Evolutionary conservation across 495 filamentous ascomycete species (phyloP).

Genomic region (Daldinia grandis): DNA sequence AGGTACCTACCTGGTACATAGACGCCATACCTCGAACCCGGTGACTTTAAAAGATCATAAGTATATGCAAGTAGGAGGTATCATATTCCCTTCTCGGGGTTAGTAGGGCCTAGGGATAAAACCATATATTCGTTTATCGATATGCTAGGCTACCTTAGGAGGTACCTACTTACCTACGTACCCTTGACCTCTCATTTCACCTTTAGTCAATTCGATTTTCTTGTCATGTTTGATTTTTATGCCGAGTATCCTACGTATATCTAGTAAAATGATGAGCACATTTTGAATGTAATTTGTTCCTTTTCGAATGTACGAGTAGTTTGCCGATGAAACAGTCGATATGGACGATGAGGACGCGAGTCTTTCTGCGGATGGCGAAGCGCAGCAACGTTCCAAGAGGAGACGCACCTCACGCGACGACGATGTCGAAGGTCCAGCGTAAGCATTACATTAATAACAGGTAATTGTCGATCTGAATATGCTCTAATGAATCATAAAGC

Average conservation of each 20-base stretch:
- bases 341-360: background rate
- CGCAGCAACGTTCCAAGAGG: background rate
- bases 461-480: background rate
- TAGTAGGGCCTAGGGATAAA: no score
- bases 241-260: background rate
- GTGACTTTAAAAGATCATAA: no score
- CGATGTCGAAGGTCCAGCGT: background rate
- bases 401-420: background rate
- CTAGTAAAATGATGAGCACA: background rate
- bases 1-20: no score
- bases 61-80: background rate
- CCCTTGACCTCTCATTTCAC: background rate
- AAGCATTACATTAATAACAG: background rate
- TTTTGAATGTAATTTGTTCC: background rate
- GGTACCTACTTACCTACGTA: no score
- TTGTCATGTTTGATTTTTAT: background rate
- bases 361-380: background rate
- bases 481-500: slow-evolving; percentile 10
- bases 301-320: background rate
- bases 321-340: background rate
- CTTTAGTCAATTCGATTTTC: background rate
- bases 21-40: no score
- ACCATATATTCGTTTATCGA: no score
- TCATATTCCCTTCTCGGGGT: background rate
- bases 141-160: no score